Evolutionary conservation across 1,284 basidiomycete species (phyloP).

Genomic region (Exobasidium rhododendri): DNA sequence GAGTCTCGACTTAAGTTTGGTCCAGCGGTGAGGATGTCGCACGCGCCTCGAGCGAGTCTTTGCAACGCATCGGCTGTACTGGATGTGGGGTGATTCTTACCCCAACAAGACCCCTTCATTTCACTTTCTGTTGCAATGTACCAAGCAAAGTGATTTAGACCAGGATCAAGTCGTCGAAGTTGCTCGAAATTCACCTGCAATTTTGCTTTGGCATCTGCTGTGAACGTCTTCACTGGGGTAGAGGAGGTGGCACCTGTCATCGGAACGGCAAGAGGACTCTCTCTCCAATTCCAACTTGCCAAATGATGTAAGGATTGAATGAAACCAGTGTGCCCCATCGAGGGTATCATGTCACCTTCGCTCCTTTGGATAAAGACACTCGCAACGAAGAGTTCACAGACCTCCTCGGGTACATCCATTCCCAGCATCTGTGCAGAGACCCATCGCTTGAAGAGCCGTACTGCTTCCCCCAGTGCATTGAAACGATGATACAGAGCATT

Average conservation of each 20-base stretch:
- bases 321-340: conserved; percentile 67
- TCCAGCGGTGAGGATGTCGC: conserved; percentile 36
- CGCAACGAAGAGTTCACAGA: conserved; percentile 79
- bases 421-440: conserved; percentile 79
- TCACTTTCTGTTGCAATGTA: conserved; percentile 78
- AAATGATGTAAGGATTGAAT: conserved; percentile 71
- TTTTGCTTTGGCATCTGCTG: conserved; percentile 63
- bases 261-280: conserved; percentile 60
- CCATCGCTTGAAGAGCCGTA: conserved; percentile 89
- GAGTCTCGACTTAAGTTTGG: conserved; percentile 18
- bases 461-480: conserved; percentile 75
- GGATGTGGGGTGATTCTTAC: conserved; percentile 27
- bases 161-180: conserved; percentile 55
- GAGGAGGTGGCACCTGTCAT: conserved; percentile 25
- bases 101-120: conserved; percentile 72
- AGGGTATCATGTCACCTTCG: conserved; percentile 53
- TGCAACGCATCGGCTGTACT: conserved; percentile 42
- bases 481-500: conserved; percentile 75
- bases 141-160: conserved; percentile 66
- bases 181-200: conserved; percentile 56
- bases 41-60: conserved; percentile 34
- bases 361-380: conserved; percentile 58
- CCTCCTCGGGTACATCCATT: conserved; percentile 70
- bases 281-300: conserved; percentile 72
- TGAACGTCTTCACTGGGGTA: conserved; percentile 59